Evolutionary conservation across 352 stramenopile species (phyloP).

Genomic region (Phytophthora crassamura): DNA sequence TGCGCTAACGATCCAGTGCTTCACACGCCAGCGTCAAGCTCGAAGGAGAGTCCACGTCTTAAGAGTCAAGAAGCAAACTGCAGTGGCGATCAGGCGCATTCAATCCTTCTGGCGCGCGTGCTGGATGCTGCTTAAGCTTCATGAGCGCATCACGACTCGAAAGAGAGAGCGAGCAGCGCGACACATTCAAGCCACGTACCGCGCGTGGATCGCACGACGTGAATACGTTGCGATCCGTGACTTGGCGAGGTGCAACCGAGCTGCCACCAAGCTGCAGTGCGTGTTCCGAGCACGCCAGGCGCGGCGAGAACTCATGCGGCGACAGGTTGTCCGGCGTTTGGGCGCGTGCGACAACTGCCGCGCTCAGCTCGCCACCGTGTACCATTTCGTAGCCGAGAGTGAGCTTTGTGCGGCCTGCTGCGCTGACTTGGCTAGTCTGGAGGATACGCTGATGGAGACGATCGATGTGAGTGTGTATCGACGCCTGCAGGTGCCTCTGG

Average conservation of each 20-base stretch:
- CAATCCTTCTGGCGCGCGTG: constrained; percentile 46
- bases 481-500: constrained; percentile 28
- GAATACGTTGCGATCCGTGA: constrained; percentile 39
- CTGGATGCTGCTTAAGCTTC: constrained; percentile 31
- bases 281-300: constrained; percentile 41
- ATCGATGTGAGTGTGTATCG: constrained; percentile 46
- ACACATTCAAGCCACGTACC: constrained; percentile 36
- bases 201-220: constrained; percentile 21
- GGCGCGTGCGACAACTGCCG: constrained; percentile 58
- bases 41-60: constrained; percentile 4
- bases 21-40: constrained; percentile 27
- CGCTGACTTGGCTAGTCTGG: constrained; percentile 12
- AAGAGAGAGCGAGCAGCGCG: constrained; percentile 21
- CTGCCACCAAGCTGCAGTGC: constrained; percentile 56
- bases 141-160: constrained; percentile 7
- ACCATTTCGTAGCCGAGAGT: constrained; percentile 36
- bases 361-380: constrained; percentile 42
- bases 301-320: constrained; percentile 39
- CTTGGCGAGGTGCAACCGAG: constrained; percentile 35
- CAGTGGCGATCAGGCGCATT: constrained; percentile 30
- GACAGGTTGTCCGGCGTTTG: constrained; percentile 38
- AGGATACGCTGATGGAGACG: constrained; percentile 16
- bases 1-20: constrained; percentile 39
- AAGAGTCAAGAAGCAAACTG: constrained; percentile 25
- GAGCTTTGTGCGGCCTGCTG: constrained; percentile 50